phyloP scores from a whole-genome alignment of 768 basidiomycete genomes.

The Candolleomyces efflorescens region DNA sequence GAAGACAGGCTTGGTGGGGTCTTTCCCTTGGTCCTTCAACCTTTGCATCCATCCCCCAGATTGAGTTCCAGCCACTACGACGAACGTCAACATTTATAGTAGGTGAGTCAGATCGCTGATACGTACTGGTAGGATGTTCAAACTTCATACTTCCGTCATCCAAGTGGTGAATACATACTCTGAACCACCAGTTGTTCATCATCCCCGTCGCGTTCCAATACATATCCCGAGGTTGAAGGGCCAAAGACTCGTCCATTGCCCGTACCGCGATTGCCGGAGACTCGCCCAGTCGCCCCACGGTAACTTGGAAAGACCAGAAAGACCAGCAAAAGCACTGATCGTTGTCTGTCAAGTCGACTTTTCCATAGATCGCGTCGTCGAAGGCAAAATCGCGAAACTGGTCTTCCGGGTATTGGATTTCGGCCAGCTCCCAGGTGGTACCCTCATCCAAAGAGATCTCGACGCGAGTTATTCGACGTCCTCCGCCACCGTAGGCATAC shows the following conservation, averaged over 20 bases:
- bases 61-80: slow-evolving; percentile 39
- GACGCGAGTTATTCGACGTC: slow-evolving; percentile 51
- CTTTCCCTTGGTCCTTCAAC: slow-evolving; percentile 40
- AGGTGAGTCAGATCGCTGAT: not conserved
- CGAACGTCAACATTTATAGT: no score
- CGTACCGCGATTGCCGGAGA: slow-evolving; percentile 43
- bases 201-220: slow-evolving; percentile 57
- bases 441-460: slow-evolving; percentile 57
- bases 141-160: slow-evolving; percentile 35
- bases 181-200: slow-evolving; percentile 67
- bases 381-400: slow-evolving; percentile 34
- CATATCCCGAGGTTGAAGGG: slow-evolving; percentile 51
- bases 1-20: slow-evolving; percentile 41
- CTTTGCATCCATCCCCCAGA: slow-evolving; percentile 65
- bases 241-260: slow-evolving; percentile 50
- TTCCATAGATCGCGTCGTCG: slow-evolving; percentile 41
- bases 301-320: slow-evolving; percentile 46
- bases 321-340: slow-evolving; percentile 61
- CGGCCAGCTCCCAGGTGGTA: slow-evolving; percentile 40
- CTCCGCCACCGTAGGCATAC: slow-evolving; percentile 62
- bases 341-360: slow-evolving; percentile 40
- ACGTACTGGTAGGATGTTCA: slow-evolving; percentile 51
- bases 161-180: slow-evolving; percentile 41
- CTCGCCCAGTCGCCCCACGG: slow-evolving; percentile 26
- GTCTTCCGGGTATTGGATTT: slow-evolving; percentile 46